Evolutionary conservation across 768 basidiomycete species (phyloP), one percentile per base, ranked within the genome.

Genomic region (Termitomyces sp.): DNA sequence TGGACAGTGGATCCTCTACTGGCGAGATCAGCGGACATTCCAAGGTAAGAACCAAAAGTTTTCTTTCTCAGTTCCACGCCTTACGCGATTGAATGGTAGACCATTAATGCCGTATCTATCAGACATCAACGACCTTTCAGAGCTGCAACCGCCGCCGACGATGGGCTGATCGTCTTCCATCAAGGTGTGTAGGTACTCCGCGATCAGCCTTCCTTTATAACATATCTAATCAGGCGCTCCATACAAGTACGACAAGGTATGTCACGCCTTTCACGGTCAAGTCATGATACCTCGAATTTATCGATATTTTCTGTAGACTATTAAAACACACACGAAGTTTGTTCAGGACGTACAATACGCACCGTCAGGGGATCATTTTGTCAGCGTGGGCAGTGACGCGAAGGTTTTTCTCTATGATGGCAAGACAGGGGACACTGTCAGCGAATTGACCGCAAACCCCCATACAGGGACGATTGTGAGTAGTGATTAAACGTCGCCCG

Each of bases 321-420:
- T 97, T 73, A 87, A 84, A 70, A 89, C 87, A 2, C 96, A 98
- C 69, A 89, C 86, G 14, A 92, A 89, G 69, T 97, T 95, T 65
- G 90, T 98, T 16, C 92, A 96, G 71, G 93, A 96, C 58, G 83
- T 98, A 35, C 82, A 84, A 53, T 98, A 86, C 67, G 79, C 93
- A 0, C 85, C 86, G 0, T 87, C 87, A 9, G 96, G 96, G 2
- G 83, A 88, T 41, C 75, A 85, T 42, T 95, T 98, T 66, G 89
- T 84, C 14, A 94, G 92, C 57, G 93, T 91, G 35, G 96, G 93
- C 21, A 89, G 91, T 5, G 96, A 98, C 69, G 81, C 79, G 31
- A 96, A 89, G 74, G 73, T 90, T 21, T 90, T 97, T 75, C 65
- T 98, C 12, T 96, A 95, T 68, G 92, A 95, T 56, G 96, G 96